Evolutionary conservation across 2,329 filamentous ascomycete species (phyloP), one percentile per base, ranked within the genome.

Genomic region (Epichloe gansuensis): DNA sequence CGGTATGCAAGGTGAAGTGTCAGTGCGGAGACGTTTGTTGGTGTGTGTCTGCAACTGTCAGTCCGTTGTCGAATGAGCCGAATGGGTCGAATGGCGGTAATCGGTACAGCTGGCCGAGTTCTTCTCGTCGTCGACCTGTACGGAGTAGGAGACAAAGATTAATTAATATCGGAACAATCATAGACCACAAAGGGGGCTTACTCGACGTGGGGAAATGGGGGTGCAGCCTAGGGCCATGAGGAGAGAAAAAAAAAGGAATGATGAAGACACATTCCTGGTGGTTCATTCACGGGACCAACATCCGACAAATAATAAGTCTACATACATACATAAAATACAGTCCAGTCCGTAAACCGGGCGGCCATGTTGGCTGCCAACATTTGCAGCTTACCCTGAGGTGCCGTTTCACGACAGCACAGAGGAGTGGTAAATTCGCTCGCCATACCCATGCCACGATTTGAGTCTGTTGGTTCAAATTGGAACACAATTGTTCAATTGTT

Each of bases 1-100:
- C 48, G 50, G 50, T 49, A 53, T 60, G 58, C 59, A 56, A 55
- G 58, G 50, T 59, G 59, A 60, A 55, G 53, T 60, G 59, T 59
- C 59, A 57, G 54, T 52, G 51, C 46, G 54, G 52, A 47, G 57
- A 42, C 34, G 38, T 23, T 21, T n/a, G 34, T 21, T n/a, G 34
- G 41, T 37, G 39, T 51, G 54, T 42, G 50, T 51, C 46, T 47
- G 44, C 43, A 38, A 17, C 17, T 35, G 44, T 46, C 17, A 2
- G 17, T 2, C 17, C 17, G 17, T 21, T 21, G 17, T 21, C 17
- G 17, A 21, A 21, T 21, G 2, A 21, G 17, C 17, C 17, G 17
- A 21, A 21, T 21, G 17, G 17, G 17, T 21, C 17, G 41, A 43
- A 35, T 45, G 48, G 39, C 12, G 44, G 21, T 21, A 21, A 21